Conservation (phyloP, 257 asterid species). For the Przewalskia tangutica region DNA sequence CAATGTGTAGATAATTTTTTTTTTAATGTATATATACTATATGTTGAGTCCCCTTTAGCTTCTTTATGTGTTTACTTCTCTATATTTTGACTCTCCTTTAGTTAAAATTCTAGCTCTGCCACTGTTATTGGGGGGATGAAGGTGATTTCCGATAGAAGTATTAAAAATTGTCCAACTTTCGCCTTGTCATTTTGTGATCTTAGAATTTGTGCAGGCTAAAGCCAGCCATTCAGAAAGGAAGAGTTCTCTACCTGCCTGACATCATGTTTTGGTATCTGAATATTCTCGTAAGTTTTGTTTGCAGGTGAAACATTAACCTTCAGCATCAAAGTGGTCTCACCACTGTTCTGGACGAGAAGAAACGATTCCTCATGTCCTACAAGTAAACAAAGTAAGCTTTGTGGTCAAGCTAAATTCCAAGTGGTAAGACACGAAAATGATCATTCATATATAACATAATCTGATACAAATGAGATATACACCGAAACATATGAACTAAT, state of each 20-base stretch:
- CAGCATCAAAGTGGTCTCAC: slow-evolving; percentile 10
- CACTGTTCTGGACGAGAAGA: slow-evolving; percentile 19
- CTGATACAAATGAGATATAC: neutral
- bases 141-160: no score
- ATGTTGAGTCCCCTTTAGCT: no score
- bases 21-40: no score
- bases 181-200: neutral
- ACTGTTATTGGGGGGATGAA: no score
- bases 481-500: neutral
- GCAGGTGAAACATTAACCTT: slow-evolving; percentile 15
- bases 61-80: no score
- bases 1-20: no score
- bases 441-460: neutral
- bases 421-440: neutral
- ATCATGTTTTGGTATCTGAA: slow-evolving; percentile 24
- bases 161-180: neutral
- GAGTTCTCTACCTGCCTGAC: slow-evolving; percentile 33
- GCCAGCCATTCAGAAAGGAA: neutral
- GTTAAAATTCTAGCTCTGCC: no score
- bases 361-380: slow-evolving; percentile 14
- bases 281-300: neutral
- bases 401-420: neutral
- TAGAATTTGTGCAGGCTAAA: neutral
- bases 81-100: no score
- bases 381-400: neutral